A percentile compares a stretch with the other conserved stretches of the same genome.
These are phyloP conservation scores for Eutypa lata DNA, from an alignment of 2,329 filamentous ascomycete genomes.

Conservation along the genomic window DNA sequence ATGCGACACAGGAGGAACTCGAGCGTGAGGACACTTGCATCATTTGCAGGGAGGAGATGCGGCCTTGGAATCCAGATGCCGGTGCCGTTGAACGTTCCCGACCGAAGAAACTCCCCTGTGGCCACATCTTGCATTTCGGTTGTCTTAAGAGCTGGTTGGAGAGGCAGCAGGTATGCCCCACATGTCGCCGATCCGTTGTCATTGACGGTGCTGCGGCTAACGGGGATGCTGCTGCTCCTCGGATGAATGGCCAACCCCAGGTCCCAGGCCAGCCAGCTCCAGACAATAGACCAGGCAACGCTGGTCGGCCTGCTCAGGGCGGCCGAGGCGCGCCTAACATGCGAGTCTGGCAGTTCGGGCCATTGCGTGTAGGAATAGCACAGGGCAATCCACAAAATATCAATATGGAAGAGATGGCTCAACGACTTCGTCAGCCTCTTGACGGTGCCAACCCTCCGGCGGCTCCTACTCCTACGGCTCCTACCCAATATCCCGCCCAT, in stretches of 20 bases:
- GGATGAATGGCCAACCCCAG: conserved; percentile 31
- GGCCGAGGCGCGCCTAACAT: conserved; percentile 39
- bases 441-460: conserved; percentile 23
- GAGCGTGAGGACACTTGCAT: conserved; percentile 89
- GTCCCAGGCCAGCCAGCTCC: conserved; percentile 22
- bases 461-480: conserved; percentile 10
- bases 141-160: conserved; percentile 97
- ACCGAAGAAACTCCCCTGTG: conserved; percentile 94
- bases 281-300: conserved; percentile 23
- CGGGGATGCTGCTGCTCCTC: conserved; percentile 27
- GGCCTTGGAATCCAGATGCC: conserved; percentile 64
- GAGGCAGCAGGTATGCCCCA: conserved; percentile 94
- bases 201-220: conserved; percentile 44
- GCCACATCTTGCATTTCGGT: conserved; percentile 90
- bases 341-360: conserved; percentile 69
- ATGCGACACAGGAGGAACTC: conserved; percentile 85
- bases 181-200: conserved; percentile 82
- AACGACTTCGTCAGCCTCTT: conserved; percentile 53
- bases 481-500: conserved; percentile 7
- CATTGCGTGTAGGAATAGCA: conserved; percentile 73
- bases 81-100: conserved; percentile 79
- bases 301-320: conserved; percentile 32
- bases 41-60: conserved; percentile 96
- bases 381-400: conserved; percentile 63
- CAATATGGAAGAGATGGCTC: conserved; percentile 65